phyloP scores from a whole-genome alignment of 2,329 filamentous ascomycete genomes.

The Aspergillus spinulosporus region DNA sequence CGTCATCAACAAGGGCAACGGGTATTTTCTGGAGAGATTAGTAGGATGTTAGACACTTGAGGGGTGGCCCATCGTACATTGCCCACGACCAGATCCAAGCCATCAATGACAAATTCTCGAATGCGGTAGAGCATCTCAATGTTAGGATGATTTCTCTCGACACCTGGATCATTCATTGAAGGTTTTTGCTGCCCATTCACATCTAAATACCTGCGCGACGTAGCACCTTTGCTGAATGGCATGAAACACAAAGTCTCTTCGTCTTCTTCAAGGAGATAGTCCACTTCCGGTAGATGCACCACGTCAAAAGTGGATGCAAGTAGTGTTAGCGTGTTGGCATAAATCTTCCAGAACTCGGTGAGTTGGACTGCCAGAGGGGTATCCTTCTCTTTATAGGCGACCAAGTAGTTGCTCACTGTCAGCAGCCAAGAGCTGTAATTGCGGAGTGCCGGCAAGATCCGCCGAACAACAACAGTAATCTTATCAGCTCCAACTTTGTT shows the following conservation, averaged over 20 bases:
- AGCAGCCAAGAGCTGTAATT: constrained; percentile 69
- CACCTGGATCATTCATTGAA: constrained; percentile 51
- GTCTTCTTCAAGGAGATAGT: constrained; percentile 69
- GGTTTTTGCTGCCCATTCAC: constrained; percentile 50
- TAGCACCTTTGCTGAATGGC: constrained; percentile 56
- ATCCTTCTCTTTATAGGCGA: constrained; percentile 54
- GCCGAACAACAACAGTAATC: constrained; percentile 59
- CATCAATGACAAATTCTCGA: constrained; percentile 63
- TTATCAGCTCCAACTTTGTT: constrained; percentile 46
- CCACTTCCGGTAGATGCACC: constrained; percentile 55
- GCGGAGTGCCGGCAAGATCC: constrained; percentile 64
- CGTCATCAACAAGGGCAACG: constrained; percentile 48
- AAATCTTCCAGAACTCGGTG: constrained; percentile 65
- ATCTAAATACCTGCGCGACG: constrained; percentile 54
- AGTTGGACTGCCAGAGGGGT: constrained; percentile 58
- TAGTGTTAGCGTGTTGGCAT: constrained; percentile 62
- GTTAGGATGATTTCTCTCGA: constrained; percentile 58
- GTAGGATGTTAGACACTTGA: background rate
- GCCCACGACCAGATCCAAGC: constrained; percentile 57
- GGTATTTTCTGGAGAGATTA: constrained; percentile 46
- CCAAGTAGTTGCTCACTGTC: constrained; percentile 55
- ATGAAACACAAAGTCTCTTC: constrained; percentile 65
- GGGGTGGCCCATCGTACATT: constrained; percentile 32
- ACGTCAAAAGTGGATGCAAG: constrained; percentile 61
- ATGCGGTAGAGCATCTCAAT: constrained; percentile 68